Evolutionary conservation across 805 yeast genomes (phyloP).

Genomic region (Priceomyces carsonii): DNA sequence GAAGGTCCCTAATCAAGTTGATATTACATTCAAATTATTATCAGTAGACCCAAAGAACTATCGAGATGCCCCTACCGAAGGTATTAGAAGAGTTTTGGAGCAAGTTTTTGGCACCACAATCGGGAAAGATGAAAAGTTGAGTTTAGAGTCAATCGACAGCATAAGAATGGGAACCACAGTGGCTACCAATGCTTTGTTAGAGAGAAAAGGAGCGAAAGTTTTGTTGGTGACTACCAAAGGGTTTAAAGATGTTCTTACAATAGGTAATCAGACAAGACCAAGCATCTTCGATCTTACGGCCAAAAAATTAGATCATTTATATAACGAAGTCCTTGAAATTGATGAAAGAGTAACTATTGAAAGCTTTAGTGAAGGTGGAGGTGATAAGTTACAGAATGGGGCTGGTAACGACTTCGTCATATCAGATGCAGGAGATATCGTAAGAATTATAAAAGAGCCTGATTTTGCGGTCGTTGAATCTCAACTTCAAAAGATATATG

Average conservation of each 20-base stretch:
- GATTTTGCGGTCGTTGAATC: slow-evolving; percentile 18
- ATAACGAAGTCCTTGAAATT: slow-evolving; percentile 73
- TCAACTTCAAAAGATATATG: slow-evolving; percentile 22
- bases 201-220: slow-evolving; percentile 84
- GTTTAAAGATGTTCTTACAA: slow-evolving; percentile 72
- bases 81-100: slow-evolving; percentile 77
- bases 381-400: slow-evolving; percentile 13
- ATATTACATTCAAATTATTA: slow-evolving; percentile 65
- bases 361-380: slow-evolving; percentile 66
- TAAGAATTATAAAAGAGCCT: slow-evolving; percentile 27
- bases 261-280: slow-evolving; percentile 91
- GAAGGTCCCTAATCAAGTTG: slow-evolving; percentile 46
- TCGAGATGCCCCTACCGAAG: slow-evolving; percentile 90
- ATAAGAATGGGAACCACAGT: slow-evolving; percentile 91
- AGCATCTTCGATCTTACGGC: slow-evolving; percentile 79
- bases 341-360: slow-evolving; percentile 88
- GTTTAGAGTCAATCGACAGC: slow-evolving; percentile 59
- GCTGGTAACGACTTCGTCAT: slow-evolving; percentile 25
- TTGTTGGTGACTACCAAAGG: slow-evolving; percentile 85
- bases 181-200: slow-evolving; percentile 89
- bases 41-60: slow-evolving; percentile 90
- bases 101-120: slow-evolving; percentile 51
- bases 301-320: slow-evolving; percentile 64
- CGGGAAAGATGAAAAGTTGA: slow-evolving; percentile 24
- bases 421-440: slow-evolving; percentile 25